A percentile compares a stretch with the other conserved stretches of the same genome.
Evolutionary conservation across 495 filamentous ascomycete genomes (phyloP).

Genomic region (Cladorrhinum samala): DNA sequence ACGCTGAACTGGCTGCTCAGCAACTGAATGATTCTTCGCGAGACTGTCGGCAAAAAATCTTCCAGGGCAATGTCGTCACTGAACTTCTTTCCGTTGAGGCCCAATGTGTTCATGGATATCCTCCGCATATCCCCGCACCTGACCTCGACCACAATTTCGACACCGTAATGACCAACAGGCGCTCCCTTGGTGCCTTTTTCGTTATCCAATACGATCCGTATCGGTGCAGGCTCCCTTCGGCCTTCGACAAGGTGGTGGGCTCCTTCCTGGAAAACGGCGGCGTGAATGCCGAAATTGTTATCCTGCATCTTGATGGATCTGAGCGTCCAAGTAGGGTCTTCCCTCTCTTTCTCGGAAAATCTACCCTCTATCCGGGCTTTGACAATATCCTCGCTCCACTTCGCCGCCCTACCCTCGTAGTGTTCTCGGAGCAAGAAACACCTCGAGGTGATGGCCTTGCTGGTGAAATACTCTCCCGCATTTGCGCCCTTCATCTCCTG

Average conservation of each 20-base stretch:
- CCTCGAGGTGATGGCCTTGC: slow-evolving; percentile 45
- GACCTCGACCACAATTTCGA: slow-evolving; percentile 57
- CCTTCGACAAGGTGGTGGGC: slow-evolving; percentile 47
- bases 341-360: slow-evolving; percentile 70
- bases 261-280: slow-evolving; percentile 70
- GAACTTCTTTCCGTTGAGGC: slow-evolving; percentile 55
- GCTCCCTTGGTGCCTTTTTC: slow-evolving; percentile 51
- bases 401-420: slow-evolving; percentile 73
- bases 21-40: slow-evolving; percentile 48
- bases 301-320: slow-evolving; percentile 55
- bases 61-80: slow-evolving; percentile 63
- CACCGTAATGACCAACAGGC: slow-evolving; percentile 61
- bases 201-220: slow-evolving; percentile 57
- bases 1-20: slow-evolving; percentile 63
- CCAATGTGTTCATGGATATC: slow-evolving; percentile 52
- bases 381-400: slow-evolving; percentile 76
- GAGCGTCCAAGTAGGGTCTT: slow-evolving; percentile 73
- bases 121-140: slow-evolving; percentile 34
- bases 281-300: slow-evolving; percentile 59
- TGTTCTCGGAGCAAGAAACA: slow-evolving; percentile 62
- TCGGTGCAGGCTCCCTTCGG: slow-evolving; percentile 50
- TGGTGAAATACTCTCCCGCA: slow-evolving; percentile 42
- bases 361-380: slow-evolving; percentile 83
- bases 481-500: slow-evolving; percentile 49
- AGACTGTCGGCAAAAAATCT: slow-evolving; percentile 61